Evolutionary conservation across 2,329 filamentous ascomycete species (phyloP).

Genomic region (Lojkania enalia): DNA sequence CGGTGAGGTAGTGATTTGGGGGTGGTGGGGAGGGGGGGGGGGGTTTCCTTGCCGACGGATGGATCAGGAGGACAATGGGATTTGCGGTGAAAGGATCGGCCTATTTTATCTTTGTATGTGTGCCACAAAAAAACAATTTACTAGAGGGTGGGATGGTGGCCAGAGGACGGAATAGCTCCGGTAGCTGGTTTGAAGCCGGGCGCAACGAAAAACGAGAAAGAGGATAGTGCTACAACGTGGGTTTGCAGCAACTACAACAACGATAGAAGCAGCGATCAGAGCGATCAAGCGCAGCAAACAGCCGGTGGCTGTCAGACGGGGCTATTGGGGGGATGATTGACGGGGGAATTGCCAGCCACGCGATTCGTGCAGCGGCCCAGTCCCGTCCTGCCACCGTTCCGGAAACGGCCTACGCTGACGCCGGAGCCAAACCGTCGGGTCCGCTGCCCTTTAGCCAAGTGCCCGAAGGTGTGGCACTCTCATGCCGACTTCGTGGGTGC

Average conservation of each 20-base stretch:
- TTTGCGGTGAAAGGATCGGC: constrained; percentile 18
- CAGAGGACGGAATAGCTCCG: constrained; percentile 1
- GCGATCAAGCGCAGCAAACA: not conserved
- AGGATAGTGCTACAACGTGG: not conserved
- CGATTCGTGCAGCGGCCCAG: constrained; percentile 36
- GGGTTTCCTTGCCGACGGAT: constrained; percentile 17
- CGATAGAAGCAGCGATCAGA: not conserved
- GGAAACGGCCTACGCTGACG: constrained; percentile 25
- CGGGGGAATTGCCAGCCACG: constrained; percentile 30
- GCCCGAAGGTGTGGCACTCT: constrained; percentile 42
- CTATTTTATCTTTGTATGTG: not conserved
- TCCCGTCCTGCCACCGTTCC: constrained; percentile 29
- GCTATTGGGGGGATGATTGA: constrained; percentile 1
- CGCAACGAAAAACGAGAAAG: not conserved
- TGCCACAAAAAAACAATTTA: not conserved
- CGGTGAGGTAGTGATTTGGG: too few relatives aligned
- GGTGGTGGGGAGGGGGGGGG: constrained; percentile 27
- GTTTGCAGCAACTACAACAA: not conserved
- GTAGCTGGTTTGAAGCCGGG: not conserved
- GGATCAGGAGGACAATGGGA: constrained; percentile 15
- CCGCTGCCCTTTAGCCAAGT: constrained; percentile 30
- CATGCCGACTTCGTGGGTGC: constrained; percentile 38
- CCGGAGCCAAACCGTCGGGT: constrained; percentile 38
- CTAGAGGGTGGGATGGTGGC: constrained; percentile 3
- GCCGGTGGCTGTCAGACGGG: constrained; percentile 20